Base-by-base conservation (phyloP, 75 land plant genomes). In the Adiantum capillusveneris region DNA sequence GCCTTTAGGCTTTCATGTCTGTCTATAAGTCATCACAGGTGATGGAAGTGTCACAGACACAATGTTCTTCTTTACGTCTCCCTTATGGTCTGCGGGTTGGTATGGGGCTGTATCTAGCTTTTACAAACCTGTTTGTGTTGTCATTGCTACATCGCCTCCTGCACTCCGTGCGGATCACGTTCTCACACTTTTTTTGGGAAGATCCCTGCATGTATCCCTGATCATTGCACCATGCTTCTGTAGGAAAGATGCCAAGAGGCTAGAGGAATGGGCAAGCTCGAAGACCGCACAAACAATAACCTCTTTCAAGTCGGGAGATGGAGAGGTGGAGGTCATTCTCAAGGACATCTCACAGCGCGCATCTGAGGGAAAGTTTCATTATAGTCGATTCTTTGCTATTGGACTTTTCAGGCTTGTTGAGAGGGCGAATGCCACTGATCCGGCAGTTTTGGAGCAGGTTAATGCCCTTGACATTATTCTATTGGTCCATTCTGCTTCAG, bases 351-450 rank as follows among this genome's bases (percentile, higher is more conserved):
- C 99, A 11, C 81, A 81, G 52, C 76, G 99, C 44, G 99, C 99
- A 54, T 64, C 61, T 26, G 75, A 83, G 52, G 87, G 79, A 9
- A 76, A 53, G 41, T 95, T 95, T 59, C 85, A 82, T 70, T 95
- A 95, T 64, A 95, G 99, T 56, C 90, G 99, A 27, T 95, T 95
- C 75, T 90, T 95, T 80, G 96, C 99, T 17, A 69, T 95, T 60
- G 99, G 99, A 6, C 69, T 95, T 51, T 95, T 95, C 58, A 81
- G 99, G 25, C 73, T 95, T 22, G 82, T 90, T 53, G 99, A 95
- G 65, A 57, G 83, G 53, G 81, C 99, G 53, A 95, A 90, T 77
- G 96, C 96, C 54, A 80, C 86, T 19, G 99, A 95, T 63, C 99
- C 99, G 5, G 68, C 79, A 1, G 62, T 84, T 20, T 57, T 95